Evolutionary conservation across 768 basidiomycete species (phyloP).

Genomic region (Naganishia randhawae): DNA sequence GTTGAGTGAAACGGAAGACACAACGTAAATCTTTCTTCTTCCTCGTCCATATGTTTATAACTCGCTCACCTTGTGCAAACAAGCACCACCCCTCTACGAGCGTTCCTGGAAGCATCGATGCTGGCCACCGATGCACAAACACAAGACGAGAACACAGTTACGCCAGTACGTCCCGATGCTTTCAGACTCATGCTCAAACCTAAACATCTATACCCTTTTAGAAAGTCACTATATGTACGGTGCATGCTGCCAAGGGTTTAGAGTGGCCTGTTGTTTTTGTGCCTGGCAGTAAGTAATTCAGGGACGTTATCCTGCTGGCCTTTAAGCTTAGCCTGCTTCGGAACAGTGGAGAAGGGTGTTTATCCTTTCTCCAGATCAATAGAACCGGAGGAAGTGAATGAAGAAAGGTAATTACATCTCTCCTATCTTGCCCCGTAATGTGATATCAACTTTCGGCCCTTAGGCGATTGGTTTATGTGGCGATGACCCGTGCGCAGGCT

Average conservation of each 20-base stretch:
- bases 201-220: conserved; percentile 44
- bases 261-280: conserved; percentile 87
- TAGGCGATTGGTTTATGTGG: conserved; percentile 81
- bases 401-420: conserved; percentile 63
- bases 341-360: conserved; percentile 64
- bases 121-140: conserved; percentile 73
- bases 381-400: conserved; percentile 65
- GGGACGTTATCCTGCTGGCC: conserved; percentile 52
- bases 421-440: background rate
- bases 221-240: conserved; percentile 81
- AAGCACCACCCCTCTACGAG: conserved; percentile 61
- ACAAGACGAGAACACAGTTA: conserved; percentile 55
- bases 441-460: background rate
- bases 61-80: background rate
- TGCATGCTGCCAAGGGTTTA: conserved; percentile 83
- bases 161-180: conserved; percentile 51
- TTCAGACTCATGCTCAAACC: background rate
- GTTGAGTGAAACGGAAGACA: background rate
- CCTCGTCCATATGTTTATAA: background rate
- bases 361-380: conserved; percentile 66
- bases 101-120: conserved; percentile 75
- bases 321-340: conserved; percentile 22
- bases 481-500: conserved; percentile 76
- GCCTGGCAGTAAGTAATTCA: conserved; percentile 38
- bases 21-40: background rate